Conservation (phyloP, 1,139 yeast species). For the Geotrichum candidum region DNA sequence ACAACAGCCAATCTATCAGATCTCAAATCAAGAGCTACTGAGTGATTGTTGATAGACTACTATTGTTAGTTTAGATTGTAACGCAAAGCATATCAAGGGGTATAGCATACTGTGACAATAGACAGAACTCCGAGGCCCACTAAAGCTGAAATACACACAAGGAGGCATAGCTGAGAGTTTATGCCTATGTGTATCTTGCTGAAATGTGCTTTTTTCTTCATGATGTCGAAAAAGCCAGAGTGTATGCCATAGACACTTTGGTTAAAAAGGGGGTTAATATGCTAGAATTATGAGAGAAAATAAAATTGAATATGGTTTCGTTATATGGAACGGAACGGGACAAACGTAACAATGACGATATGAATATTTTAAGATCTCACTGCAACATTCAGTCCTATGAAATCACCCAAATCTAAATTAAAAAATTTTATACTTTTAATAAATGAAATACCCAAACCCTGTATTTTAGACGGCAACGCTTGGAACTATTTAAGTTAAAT, state of each 20-base stretch:
- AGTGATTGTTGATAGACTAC: conserved; percentile 53
- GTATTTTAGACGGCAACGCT: no score
- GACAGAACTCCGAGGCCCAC: conserved; percentile 67
- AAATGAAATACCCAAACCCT: no score
- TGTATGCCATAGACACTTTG: neutral
- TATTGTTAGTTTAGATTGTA: conserved; percentile 1
- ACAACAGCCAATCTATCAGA: conserved; percentile 69
- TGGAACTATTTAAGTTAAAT: no score
- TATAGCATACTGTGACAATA: conserved; percentile 50
- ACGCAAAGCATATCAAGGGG: conserved; percentile 10
- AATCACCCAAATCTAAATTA: no score
- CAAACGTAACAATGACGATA: no score
- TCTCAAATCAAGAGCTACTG: conserved; percentile 55
- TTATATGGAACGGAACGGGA: no score
- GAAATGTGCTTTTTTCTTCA: neutral
- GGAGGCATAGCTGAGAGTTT: conserved; percentile 58
- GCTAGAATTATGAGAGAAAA: no score
- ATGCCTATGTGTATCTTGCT: conserved; percentile 29
- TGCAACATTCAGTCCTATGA: no score
- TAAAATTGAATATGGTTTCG: no score
- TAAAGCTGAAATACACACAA: conserved; percentile 67
- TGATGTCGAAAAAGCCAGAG: neutral
- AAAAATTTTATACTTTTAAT: no score
- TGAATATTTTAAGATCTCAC: no score
- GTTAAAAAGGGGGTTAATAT: no score